A percentile compares a stretch with the other conserved stretches of the same genome.
Conservation (phyloP, 768 basidiomycete genomes). For the Phanerodontia chrysosporium region DNA sequence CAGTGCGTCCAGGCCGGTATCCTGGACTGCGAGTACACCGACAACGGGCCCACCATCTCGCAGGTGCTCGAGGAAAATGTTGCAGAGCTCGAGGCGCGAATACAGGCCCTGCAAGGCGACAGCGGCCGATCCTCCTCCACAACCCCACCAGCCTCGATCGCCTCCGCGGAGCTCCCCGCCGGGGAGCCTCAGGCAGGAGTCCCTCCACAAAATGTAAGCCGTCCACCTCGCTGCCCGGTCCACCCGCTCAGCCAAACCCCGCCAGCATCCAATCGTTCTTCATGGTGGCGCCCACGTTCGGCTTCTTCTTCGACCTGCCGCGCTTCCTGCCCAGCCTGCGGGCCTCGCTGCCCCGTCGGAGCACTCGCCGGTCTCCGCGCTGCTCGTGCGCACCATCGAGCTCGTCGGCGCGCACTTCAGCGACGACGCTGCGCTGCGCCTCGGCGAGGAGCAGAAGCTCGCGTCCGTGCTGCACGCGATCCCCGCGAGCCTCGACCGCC, state of each 20-base stretch:
- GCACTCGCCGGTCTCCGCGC: slow-evolving; percentile 24
- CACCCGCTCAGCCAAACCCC: slow-evolving; percentile 38
- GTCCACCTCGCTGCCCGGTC: slow-evolving; percentile 16
- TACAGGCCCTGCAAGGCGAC: slow-evolving; percentile 22
- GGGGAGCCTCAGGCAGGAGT: neutral
- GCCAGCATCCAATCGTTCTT: slow-evolving; percentile 34
- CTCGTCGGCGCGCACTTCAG: slow-evolving; percentile 25
- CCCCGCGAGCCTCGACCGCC: slow-evolving; percentile 35
- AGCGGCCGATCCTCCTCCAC: slow-evolving; percentile 17
- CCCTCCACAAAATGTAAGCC: neutral
- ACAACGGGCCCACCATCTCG: slow-evolving; percentile 57
- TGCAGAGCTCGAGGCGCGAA: slow-evolving; percentile 48
- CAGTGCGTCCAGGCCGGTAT: slow-evolving; percentile 58
- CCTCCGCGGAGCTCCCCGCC: neutral
- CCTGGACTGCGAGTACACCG: slow-evolving; percentile 64
- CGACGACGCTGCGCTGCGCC: slow-evolving; percentile 16
- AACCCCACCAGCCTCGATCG: slow-evolving; percentile 19
- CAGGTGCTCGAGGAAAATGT: slow-evolving; percentile 59
- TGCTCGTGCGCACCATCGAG: slow-evolving; percentile 41
- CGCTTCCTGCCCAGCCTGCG: slow-evolving; percentile 37
- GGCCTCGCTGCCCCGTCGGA: slow-evolving; percentile 30
- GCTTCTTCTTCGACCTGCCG: slow-evolving; percentile 55
- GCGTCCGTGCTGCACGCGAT: slow-evolving; percentile 44
- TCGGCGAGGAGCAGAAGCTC: slow-evolving; percentile 39
- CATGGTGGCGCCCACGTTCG: slow-evolving; percentile 52